Base-by-base conservation (phyloP, 148 eudicot species). In the Rheum nobile region DNA sequence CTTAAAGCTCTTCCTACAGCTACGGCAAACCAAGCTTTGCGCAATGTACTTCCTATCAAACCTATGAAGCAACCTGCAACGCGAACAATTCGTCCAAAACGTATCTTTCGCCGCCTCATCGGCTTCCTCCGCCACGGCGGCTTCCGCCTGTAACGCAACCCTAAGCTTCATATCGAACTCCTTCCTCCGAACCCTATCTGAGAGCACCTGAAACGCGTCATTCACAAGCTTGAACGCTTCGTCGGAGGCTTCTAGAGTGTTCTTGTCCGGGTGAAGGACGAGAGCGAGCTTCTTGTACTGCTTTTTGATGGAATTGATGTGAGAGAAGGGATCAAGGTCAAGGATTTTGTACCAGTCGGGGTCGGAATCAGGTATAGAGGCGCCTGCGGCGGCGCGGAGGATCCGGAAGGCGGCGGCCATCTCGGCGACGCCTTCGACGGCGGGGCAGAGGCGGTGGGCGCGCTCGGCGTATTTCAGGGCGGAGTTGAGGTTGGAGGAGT, bases 1-100 rank as follows among this genome's bases (percentile, higher is more conserved):
- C 75, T 78, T 75, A 73, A 86, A 90, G 48, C 86, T 82, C 72
- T 78, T 82, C 57, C 83, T 86, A 84, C 96, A 90, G 71, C 77
- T 76, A 21, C 88, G 86, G 50, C 96, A 90, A 81, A 88, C 67
- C 90, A 90, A 79, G 78, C 71, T 81, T 42, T 81, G 85, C 73
- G 87, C 92, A 75, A 86, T 83, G 80, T 88, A 90, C 84, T 76
- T 86, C 89, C 86, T 86, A 78, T 90, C 87, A 75, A 88, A 88
- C 85, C 79, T 67, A 69, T 88, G 89, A 75, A 80, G 50, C 81
- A 83, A 57, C 73, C 82, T 39, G 38, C 96, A 90, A 4, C 52
- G 71, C 54, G 84, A 74, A 77, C 96, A 90, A 59, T 72, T 81
- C 1, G 92, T 84, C 90, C 85, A 79, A 75, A 90, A 90, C 77